phyloP scores from a whole-genome alignment of 352 stramenopile genomes.

The Globisporangium canariense region DNA sequence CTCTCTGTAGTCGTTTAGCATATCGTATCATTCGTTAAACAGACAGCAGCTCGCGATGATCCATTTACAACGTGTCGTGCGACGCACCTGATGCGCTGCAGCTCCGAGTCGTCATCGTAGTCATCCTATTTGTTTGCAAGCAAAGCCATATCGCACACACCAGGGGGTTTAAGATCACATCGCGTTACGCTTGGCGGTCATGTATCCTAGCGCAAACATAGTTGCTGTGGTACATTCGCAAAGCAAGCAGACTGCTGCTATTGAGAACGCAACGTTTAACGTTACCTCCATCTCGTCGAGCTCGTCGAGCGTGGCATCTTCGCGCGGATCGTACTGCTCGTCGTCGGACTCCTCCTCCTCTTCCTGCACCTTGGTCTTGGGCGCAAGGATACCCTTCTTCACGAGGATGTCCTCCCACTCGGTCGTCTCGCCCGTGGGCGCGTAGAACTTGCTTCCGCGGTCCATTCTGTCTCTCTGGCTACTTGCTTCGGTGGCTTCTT shows the following conservation, averaged over 20 bases:
- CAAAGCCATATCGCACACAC: background rate
- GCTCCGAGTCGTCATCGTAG: slow-evolving; percentile 81
- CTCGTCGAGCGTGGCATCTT: slow-evolving; percentile 81
- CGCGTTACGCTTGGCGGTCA: background rate
- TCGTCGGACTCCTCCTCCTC: slow-evolving; percentile 72
- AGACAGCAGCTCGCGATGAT: no score
- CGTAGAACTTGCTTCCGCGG: slow-evolving; percentile 82
- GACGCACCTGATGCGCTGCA: slow-evolving; percentile 60
- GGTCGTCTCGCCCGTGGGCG: slow-evolving; percentile 84
- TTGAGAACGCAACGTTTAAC: slow-evolving; percentile 2
- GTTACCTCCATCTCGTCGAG: slow-evolving; percentile 78
- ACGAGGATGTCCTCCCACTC: slow-evolving; percentile 90
- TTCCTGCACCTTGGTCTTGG: slow-evolving; percentile 84
- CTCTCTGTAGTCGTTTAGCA: slow-evolving; percentile 30
- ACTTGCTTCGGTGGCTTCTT: slow-evolving; percentile 6
- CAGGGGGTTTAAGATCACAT: no score
- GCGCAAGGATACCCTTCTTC: slow-evolving; percentile 86
- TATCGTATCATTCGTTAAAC: background rate
- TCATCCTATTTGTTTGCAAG: slow-evolving; percentile 43
- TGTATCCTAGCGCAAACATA: background rate
- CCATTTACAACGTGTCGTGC: background rate
- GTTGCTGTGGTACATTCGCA: background rate
- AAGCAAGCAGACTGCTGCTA: background rate
- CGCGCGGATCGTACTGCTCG: slow-evolving; percentile 65
- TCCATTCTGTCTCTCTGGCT: slow-evolving; percentile 27